A percentile compares a stretch with the other conserved stretches of the same genome.
phyloP scores from a whole-genome alignment of 768 basidiomycete species.

The Lanmaoa pseudosensibilis region DNA sequence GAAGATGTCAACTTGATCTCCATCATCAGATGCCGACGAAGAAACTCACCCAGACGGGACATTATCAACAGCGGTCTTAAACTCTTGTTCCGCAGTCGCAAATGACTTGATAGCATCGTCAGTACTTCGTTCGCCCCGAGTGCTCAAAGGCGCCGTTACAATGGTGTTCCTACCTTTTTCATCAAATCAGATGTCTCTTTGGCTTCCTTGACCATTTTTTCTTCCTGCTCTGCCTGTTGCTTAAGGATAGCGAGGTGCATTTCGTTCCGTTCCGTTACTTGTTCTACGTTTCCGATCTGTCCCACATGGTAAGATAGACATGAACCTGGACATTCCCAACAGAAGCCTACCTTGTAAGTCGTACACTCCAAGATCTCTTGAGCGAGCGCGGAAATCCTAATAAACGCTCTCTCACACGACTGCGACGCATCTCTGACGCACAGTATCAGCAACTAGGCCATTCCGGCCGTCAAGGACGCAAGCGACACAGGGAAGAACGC shows the following conservation, averaged over 20 bases:
- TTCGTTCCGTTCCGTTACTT: conserved; percentile 13
- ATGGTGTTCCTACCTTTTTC: conserved; percentile 8
- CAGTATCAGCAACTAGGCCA: background rate
- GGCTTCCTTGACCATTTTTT: conserved; percentile 13
- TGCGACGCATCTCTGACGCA: conserved; percentile 14
- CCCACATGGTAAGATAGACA: background rate
- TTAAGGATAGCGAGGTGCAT: conserved; percentile 14
- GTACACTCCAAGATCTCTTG: conserved; percentile 22
- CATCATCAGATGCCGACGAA: background rate
- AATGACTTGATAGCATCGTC: conserved; percentile 8
- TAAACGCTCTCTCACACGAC: conserved; percentile 16
- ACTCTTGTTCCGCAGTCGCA: conserved; percentile 14
- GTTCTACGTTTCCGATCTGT: conserved; percentile 15
- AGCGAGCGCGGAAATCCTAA: conserved; percentile 15
- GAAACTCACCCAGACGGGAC: conserved; percentile 14
- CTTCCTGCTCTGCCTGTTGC: conserved; percentile 16
- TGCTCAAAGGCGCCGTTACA: background rate
- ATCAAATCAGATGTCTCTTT: conserved; percentile 18
- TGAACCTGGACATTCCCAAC: too few species aligned
- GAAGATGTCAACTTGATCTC: background rate
- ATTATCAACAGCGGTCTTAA: conserved; percentile 16
- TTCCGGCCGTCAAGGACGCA: background rate
- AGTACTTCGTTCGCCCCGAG: background rate
- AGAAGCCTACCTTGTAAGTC: conserved; percentile 15
- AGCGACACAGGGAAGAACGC: background rate